Evolutionary conservation across 2,329 filamentous ascomycete genomes (phyloP).

Genomic region (Chaetomium sp.): DNA sequence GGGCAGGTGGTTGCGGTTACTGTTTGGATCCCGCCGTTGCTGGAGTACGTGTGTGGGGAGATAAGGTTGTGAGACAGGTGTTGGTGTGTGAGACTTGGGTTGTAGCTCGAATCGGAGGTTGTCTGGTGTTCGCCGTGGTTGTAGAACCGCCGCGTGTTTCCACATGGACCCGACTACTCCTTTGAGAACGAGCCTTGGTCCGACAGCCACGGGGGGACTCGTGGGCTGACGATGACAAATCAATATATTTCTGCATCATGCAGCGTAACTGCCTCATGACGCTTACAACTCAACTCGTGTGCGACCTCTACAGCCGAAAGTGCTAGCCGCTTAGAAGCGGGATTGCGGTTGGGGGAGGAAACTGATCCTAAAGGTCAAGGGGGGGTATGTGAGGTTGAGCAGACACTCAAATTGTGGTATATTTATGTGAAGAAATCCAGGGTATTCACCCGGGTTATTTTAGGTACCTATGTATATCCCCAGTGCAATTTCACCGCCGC

Average conservation of each 20-base stretch:
- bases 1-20: conserved; percentile 5
- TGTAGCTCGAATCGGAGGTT: background rate
- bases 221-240: background rate
- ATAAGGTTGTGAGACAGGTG: background rate
- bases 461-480: background rate
- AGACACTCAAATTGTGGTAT: background rate
- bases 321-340: background rate
- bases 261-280: background rate
- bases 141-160: no score
- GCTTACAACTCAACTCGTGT: background rate
- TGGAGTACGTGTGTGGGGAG: conserved; percentile 5
- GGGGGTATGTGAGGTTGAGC: background rate
- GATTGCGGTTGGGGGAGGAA: background rate
- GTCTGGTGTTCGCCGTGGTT: background rate
- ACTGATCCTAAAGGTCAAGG: background rate
- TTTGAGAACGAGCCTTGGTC: background rate
- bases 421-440: background rate
- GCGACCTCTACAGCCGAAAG: background rate
- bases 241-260: background rate
- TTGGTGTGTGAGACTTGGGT: background rate
- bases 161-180: no score
- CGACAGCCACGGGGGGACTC: background rate
- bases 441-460: background rate
- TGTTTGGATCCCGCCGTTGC: conserved; percentile 2
- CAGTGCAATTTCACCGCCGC: background rate